Evolutionary conservation across 768 basidiomycete genomes (phyloP), one percentile per base, ranked within the genome.

Genomic region (Collybiopsis luxurians): DNA sequence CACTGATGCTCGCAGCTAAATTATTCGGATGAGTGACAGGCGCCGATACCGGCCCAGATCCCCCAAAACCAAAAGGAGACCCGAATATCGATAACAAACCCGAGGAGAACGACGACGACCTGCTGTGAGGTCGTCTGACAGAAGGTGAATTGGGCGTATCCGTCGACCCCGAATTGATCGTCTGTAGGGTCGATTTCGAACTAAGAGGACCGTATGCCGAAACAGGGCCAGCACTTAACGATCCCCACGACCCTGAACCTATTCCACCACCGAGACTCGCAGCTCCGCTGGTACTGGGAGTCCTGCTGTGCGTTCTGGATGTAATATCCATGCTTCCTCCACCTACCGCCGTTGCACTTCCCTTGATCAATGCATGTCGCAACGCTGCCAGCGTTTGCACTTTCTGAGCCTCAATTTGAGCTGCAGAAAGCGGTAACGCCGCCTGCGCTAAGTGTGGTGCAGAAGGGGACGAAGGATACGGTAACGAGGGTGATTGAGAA

Each of bases 291-390:
- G 42, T 17, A 44, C 53, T 54, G n/a, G 53, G 53, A 24, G 53
- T 54, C 17, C 53, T 23, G 30, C 53, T 54, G 43, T 54, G 53
- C 26, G 53, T 54, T 31, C 53, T 27, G 5, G 43, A 42, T 6
- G 53, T 43, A 17, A 91, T 89, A 61, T 90, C 87, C 89, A 92
- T 91, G 62, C 87, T 84, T 5, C 90, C 90, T 1, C 90, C 89
- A 15, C 89, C 88, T 0, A 87, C 71, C 4, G 80, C 73, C 19
- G 76, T 53, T 2, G 73, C 71, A 28, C 64, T 66, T 1, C 76
- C 75, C 36, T 75, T 83, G 19, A 78, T 68, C 17, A 90, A 70
- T 5, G 75, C 76, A 2, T 76, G 65, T 5, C 87, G 79, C 4
- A 88, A 74, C 0, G 71, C 65, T 26, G 73, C 69, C 54, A 87